Conservation (phyloP, 192 early-diverging fungal genomes). For the Coemansia sp. region DNA sequence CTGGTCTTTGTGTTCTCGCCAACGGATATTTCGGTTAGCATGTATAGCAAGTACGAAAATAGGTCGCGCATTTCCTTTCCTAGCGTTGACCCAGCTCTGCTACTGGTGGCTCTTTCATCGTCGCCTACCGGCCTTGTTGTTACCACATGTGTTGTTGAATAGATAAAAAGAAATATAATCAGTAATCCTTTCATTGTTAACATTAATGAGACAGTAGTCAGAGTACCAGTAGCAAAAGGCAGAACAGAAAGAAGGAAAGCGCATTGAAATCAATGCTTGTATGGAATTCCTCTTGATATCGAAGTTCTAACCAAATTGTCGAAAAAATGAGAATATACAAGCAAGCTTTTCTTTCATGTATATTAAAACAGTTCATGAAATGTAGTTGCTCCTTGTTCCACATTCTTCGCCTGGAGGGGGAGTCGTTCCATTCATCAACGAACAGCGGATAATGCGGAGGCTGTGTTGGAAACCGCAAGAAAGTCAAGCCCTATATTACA, state of each 20-base stretch:
- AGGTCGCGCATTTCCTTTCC: background rate
- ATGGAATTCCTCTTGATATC: background rate
- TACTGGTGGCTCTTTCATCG: background rate
- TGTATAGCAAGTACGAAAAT: constrained; percentile 16
- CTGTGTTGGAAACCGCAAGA: background rate
- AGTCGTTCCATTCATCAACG: background rate
- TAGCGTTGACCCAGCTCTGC: background rate
- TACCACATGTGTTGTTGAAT: constrained; percentile 4
- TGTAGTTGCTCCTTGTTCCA: background rate
- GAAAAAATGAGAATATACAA: background rate
- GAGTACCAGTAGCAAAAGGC: background rate
- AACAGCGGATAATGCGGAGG: background rate
- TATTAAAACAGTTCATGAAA: background rate
- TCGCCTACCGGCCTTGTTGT: background rate
- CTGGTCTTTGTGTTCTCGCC: background rate
- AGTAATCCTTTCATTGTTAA: constrained; percentile 2
- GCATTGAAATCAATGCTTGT: background rate
- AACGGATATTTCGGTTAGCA: constrained; percentile 2
- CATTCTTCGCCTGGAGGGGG: background rate
- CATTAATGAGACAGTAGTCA: background rate
- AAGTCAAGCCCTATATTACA: background rate
- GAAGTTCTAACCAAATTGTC: background rate
- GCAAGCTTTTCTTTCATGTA: background rate
- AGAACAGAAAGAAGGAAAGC: background rate
- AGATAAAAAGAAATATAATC: background rate